Evolutionary conservation across 768 basidiomycete genomes (phyloP).

Genomic region (Kwoniella dendrophila): DNA sequence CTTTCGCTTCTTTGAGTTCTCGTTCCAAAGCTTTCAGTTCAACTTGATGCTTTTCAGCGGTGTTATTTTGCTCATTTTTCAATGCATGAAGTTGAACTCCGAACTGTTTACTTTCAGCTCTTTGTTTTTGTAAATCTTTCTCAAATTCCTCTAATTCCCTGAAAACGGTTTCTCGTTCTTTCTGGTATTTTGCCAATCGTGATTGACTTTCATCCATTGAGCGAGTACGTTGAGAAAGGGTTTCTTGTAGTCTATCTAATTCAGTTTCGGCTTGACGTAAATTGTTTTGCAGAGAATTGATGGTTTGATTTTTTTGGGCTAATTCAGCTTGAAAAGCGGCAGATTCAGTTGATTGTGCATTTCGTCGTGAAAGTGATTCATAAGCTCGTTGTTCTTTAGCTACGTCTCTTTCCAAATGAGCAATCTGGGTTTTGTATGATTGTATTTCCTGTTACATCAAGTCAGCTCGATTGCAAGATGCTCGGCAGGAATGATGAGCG

Average conservation of each 20-base stretch:
- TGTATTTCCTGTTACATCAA: slow-evolving; percentile 21
- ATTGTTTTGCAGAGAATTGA: slow-evolving; percentile 11
- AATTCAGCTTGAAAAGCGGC: slow-evolving; percentile 14
- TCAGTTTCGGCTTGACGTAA: slow-evolving; percentile 14
- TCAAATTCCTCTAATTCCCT: slow-evolving; percentile 41
- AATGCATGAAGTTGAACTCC: slow-evolving; percentile 25
- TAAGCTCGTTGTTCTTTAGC: slow-evolving; percentile 19
- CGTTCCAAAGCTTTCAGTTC: slow-evolving; percentile 21
- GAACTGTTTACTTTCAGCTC: slow-evolving; percentile 50
- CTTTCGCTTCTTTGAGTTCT: slow-evolving; percentile 14
- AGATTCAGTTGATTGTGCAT: slow-evolving; percentile 6
- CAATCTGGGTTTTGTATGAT: slow-evolving; percentile 1
- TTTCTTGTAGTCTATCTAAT: slow-evolving; percentile 10
- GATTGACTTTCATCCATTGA: slow-evolving; percentile 18
- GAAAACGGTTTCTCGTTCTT: slow-evolving; percentile 24
- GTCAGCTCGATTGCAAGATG: neutral
- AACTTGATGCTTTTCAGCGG: slow-evolving; percentile 13
- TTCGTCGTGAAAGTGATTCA: slow-evolving; percentile 18
- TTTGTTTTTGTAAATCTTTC: slow-evolving; percentile 31
- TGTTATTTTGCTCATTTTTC: slow-evolving; percentile 31
- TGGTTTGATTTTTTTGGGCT: slow-evolving; percentile 10
- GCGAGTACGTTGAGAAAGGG: slow-evolving; percentile 4
- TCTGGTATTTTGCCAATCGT: slow-evolving; percentile 11
- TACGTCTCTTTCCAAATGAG: slow-evolving; percentile 29
- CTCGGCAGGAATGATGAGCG: neutral